Evolutionary conservation across 805 yeast genomes (phyloP), one percentile per base, ranked within the genome.

Genomic region (Lipomyces anomalus): DNA sequence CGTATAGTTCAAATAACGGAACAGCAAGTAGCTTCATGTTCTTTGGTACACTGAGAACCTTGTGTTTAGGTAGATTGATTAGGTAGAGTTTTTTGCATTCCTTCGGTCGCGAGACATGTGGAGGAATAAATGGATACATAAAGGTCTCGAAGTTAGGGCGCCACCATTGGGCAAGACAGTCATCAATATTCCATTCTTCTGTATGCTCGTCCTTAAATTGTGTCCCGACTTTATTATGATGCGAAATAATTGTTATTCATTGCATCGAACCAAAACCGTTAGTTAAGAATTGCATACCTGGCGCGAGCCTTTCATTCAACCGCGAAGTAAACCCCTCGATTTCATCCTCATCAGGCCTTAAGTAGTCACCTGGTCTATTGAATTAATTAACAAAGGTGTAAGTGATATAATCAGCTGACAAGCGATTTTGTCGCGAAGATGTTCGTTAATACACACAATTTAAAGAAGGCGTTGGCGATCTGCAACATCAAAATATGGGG

Each of bases 91-190:
- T 62, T 32, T 58, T 62, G 52, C 65, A 61, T 42, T 62, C 66
- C 46, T 61, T 62, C 16, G 66, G 66, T 22, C 62, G 54, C 3
- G 65, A 46, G n/a, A 61, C 58, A 37, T 62, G 66, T 3, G 66
- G 63, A 6, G 66, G 66, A n/a, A 62, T 53, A 44, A 58, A 62
- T 20, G 66, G 66, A 45, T 62, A 62, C 48, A 59, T 59, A 49
- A 56, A 55, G 2, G 56, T 47, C 24, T 62, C 65, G 38, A 61
- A 62, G 42, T 60, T 61, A 1, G 66, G 66, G 32, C 66, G 48
- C 66, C 66, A 62, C 66, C 66, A 62, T 38, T 62, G 65, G 2
- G 64, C 58, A 21, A 62, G 36, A 39, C 66, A 62, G 38, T 62
- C 66, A 22, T 64, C 61, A 32, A 62, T 50, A 22, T 57, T 52